Conservation (phyloP, 179 eudicot species). For the Carnegiea gigantea region DNA sequence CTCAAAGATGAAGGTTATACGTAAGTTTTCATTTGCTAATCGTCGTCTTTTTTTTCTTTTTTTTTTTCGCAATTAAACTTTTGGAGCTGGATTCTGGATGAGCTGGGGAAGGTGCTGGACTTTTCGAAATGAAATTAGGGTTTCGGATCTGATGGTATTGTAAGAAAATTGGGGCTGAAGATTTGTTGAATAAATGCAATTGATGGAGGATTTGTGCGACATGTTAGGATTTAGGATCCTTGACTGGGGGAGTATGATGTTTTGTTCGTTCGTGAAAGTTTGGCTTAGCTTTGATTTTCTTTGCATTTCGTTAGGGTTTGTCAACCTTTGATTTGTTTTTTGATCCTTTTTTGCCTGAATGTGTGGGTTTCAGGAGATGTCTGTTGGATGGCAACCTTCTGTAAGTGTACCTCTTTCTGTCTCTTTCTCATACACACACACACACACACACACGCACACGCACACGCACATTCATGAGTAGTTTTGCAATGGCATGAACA, state of each 20-base stretch:
- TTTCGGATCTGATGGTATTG: conserved; percentile 16
- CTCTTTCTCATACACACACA: too few relatives aligned
- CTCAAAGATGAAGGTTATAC: conserved; percentile 70
- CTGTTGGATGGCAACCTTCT: conserved; percentile 78
- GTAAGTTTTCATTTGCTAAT: conserved; percentile 33
- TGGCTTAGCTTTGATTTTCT: not conserved
- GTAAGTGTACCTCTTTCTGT: conserved; percentile 45
- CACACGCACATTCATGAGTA: too few relatives aligned
- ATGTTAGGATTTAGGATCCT: not conserved
- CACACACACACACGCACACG: too few relatives aligned
- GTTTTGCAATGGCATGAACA: conserved; percentile 1
- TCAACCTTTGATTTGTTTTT: not conserved
- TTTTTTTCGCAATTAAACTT: not conserved
- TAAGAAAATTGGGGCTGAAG: not conserved
- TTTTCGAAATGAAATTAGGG: conserved; percentile 16
- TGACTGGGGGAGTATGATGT: not conserved
- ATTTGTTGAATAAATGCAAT: not conserved
- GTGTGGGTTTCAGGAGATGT: conserved; percentile 55
- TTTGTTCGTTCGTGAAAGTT: not conserved
- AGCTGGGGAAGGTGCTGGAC: not conserved
- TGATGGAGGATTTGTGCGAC: not conserved
- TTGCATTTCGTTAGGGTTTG: not conserved
- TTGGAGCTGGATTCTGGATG: not conserved
- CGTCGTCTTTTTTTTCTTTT: too few relatives aligned
- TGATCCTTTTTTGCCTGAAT: not conserved